Base-by-base conservation (phyloP, 2,329 filamentous ascomycete genomes). In the Rutstroemia sp. region DNA sequence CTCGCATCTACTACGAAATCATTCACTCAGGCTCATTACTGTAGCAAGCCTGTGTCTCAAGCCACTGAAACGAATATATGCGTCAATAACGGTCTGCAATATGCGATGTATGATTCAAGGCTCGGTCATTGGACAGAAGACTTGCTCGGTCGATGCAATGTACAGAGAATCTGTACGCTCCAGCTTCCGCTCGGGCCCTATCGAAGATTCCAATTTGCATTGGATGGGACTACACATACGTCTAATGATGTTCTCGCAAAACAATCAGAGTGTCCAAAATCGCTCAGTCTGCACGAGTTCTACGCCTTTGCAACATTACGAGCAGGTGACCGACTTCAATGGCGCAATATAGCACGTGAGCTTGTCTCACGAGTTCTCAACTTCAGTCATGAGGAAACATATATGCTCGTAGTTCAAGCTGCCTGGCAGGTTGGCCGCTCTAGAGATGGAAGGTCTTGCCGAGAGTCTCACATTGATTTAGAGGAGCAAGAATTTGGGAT, bases 271-370 rank as follows among this genome's bases (percentile, higher is more conserved):
- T 83, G 80, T 49, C 80, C 82, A 0, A 10, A 56, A 0, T 62
- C 74, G 21, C 69, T 87, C 55, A 72, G 76, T 0, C 87, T 44
- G 19, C 41, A 44, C 19, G 81, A 87, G 53, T 85, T 75, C 64
- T 77, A 79, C 51, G 71, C 75, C 0, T 74, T 85, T n/a, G 71
- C 73, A 0, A 64, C 74, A 0, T 60, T 86, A 2, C 73, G 77
- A 0, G 64, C 77, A 1, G 81, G 81, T 0, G 57, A 72, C 18
- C 63, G 67, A 1, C 67, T 83, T 8, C 78, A 81, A 51, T 86
- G 81, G 77, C 63, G 71, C 8, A 85, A 83, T 53, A 75, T 86
- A 3, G 63, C 82, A 0, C 63, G 72, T 0, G 76, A 84, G 61
- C 66, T 86, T 3, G 66, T 69, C 0, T 69, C 71, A 1, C 75